Base-by-base conservation (phyloP, 495 filamentous ascomycete genomes). In the Rostrohypoxylon terebratum region DNA sequence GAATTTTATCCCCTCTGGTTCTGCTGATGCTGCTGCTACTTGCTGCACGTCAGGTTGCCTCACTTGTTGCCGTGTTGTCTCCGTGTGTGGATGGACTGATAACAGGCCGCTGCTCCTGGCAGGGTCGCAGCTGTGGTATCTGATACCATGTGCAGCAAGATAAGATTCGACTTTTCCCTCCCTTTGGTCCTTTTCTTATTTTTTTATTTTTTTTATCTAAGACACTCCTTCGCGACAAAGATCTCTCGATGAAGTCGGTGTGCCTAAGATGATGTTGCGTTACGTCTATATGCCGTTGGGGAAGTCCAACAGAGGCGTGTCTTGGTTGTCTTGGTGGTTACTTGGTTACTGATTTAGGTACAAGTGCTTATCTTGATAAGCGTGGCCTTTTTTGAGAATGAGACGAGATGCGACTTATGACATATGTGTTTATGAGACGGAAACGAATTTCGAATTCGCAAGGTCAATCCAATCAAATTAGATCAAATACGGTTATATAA, bases 21-120 rank as follows among this genome's bases (percentile, higher is more conserved):
- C 53, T 57, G 33, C 31, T 23, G 16, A 4, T 36, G 9, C 28
- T 20, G 13, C 28, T 57, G 14, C 33, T 44, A 20, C 69, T 33
- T 44, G 31, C 69, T 54, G 69, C 64, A 72, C 59, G 58, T 70
- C 66, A 63, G 62, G 71, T 73, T 69, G 71, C 63, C 63, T 71
- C 42, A 67, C 58, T 60, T 59, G 50, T 45, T 55, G 54, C 59
- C 59, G 55, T 33, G 68, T 42, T 42, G 38, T 13, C 11, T 42
- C 38, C 63, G 58, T 59, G 55, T 59, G 38, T 45, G 58, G 44
- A n/a, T 40, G 68, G 40, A 64, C 68, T 58, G 68, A 75, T 75
- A 47, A 38, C 63, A 71, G 38, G 59, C 48, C 42, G 57, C 36
- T 60, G 59, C 68, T 42, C 57, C 66, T 66, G 33, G 20, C 44